Conservation (phyloP, 768 basidiomycete species). For the Daedalea quercina region DNA sequence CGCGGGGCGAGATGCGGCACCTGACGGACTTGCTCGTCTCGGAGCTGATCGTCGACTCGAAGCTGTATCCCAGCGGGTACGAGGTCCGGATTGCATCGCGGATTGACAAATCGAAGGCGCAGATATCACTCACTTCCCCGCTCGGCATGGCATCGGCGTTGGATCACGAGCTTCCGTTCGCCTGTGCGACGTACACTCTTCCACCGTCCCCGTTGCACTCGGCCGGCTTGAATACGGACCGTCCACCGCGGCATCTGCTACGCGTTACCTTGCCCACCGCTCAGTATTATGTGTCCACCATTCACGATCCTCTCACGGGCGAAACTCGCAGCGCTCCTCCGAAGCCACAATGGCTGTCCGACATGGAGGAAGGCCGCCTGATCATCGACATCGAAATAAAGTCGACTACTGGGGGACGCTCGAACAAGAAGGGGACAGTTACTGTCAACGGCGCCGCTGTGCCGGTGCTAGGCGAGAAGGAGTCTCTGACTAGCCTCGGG, state of each 20-base stretch:
- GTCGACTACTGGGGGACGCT: conserved; percentile 32
- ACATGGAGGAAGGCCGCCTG: conserved; percentile 54
- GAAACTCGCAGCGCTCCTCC: conserved; percentile 51
- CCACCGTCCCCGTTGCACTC: conserved; percentile 81
- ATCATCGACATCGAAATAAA: conserved; percentile 51
- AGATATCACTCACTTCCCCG: conserved; percentile 27
- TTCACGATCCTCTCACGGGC: conserved; percentile 78
- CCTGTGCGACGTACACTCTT: conserved; percentile 61
- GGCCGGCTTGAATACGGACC: conserved; percentile 48
- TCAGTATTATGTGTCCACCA: conserved; percentile 67
- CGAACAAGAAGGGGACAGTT: conserved; percentile 30
- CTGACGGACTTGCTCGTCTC: conserved; percentile 68
- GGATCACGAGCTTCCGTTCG: conserved; percentile 40
- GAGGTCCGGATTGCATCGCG: conserved; percentile 40
- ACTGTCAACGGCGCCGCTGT: conserved; percentile 36
- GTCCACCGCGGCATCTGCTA: conserved; percentile 64
- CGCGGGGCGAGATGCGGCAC: conserved; percentile 53
- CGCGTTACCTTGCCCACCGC: conserved; percentile 78
- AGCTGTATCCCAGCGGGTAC: conserved; percentile 75
- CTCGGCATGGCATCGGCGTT: conserved; percentile 12
- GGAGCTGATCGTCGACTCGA: conserved; percentile 78
- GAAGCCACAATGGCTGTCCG: conserved; percentile 68
- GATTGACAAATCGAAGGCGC: conserved; percentile 31
- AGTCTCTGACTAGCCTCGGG: conserved; percentile 62
- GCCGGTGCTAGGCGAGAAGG: conserved; percentile 65